Percentiles rank a stretch among this genome's conserved stretches.
Conservation (phyloP, 2,329 filamentous ascomycete genomes). For the Hypomyces perniciosus region DNA sequence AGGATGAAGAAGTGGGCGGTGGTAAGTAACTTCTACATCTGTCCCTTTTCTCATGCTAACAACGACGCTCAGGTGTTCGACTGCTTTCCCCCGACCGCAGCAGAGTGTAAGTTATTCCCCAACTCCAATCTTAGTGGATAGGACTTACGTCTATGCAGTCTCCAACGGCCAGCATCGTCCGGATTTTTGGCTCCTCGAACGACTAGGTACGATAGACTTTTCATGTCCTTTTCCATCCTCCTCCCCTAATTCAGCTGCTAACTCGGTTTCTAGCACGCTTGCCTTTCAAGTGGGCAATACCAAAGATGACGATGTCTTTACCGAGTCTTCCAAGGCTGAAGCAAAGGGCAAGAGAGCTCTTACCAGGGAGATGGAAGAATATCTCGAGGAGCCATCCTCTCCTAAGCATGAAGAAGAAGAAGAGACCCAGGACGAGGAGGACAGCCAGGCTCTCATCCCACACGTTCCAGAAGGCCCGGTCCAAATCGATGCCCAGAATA, state of each 20-base stretch:
- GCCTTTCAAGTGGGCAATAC: constrained; percentile 10
- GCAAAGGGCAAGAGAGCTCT: no score
- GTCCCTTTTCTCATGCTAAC: no score
- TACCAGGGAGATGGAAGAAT: not conserved
- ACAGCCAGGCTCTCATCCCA: not conserved
- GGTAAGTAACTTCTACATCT: not conserved
- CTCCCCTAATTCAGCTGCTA: constrained; percentile 1
- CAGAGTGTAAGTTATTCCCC: no score
- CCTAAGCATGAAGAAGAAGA: not conserved
- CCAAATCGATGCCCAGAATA: constrained; percentile 42
- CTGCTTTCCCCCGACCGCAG: no score
- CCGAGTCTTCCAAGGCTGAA: not conserved
- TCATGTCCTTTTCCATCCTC: no score
- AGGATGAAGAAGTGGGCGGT: not conserved
- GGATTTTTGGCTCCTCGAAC: no score
- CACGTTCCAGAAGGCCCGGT: constrained; percentile 1
- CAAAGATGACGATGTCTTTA: constrained; percentile 9
- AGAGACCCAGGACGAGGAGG: not conserved
- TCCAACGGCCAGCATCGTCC: no score
- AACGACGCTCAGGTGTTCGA: no score
- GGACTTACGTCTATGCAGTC: no score
- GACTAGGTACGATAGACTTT: no score
- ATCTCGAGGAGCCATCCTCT: not conserved
- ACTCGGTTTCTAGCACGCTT: constrained; percentile 4
- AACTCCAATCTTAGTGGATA: no score